Evolutionary conservation across 805 yeast genomes (phyloP).

Genomic region (Ogataea pini): DNA sequence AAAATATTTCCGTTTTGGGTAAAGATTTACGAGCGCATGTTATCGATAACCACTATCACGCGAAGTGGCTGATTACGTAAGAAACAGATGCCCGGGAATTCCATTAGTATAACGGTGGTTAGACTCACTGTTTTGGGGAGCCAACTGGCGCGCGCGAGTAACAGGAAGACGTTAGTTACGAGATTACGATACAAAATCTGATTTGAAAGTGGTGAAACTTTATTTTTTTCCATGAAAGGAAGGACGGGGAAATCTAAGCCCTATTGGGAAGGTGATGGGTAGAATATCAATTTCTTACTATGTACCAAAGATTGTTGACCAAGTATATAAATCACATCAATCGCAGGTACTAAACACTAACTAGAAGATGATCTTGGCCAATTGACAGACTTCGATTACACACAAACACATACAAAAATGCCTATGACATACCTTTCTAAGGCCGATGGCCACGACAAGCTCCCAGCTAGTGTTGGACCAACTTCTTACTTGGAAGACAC

Average conservation of each 20-base stretch:
- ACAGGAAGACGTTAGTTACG: too few species aligned
- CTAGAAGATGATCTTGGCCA: too few species aligned
- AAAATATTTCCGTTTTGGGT: slow-evolving; percentile 17
- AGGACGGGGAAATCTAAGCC: slow-evolving; percentile 1
- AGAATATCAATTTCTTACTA: too few species aligned
- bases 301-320: too few species aligned
- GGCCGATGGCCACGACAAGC: slow-evolving; percentile 52
- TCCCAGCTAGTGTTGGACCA: slow-evolving; percentile 58
- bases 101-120: background rate
- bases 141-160: background rate
- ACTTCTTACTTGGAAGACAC: slow-evolving; percentile 69
- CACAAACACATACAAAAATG: slow-evolving; percentile 38
- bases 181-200: too few species aligned
- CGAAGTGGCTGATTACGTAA: background rate
- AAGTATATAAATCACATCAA: background rate
- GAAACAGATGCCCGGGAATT: background rate
- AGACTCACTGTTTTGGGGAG: slow-evolving; percentile 1
- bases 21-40: slow-evolving; percentile 11
- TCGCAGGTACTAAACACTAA: too few species aligned
- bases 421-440: slow-evolving; percentile 56
- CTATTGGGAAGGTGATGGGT: background rate
- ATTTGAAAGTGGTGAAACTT: background rate
- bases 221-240: background rate
- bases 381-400: too few species aligned
- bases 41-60: background rate